A percentile compares a stretch with the other conserved stretches of the same genome.
Evolutionary conservation across 2,329 filamentous ascomycete species (phyloP).

Genomic region (Ceratocystis harringtonii): DNA sequence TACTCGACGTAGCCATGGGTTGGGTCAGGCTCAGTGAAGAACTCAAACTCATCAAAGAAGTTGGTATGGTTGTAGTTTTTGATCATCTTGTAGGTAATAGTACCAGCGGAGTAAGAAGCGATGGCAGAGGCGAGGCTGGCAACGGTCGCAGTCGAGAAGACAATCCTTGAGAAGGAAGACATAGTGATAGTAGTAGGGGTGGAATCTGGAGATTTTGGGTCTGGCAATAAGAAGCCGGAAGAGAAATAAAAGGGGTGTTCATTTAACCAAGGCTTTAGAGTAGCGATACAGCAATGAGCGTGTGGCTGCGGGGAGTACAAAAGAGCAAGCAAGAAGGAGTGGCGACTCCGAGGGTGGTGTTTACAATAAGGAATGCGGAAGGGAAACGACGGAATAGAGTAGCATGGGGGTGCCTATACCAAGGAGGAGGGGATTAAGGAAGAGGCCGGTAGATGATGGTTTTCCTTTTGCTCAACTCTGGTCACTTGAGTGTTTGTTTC

Average conservation of each 20-base stretch:
- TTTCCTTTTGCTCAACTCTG: not conserved
- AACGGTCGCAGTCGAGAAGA: conserved; percentile 4
- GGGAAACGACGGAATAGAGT: not conserved
- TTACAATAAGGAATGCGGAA: not conserved
- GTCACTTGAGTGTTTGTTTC: not conserved
- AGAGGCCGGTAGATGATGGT: not conserved
- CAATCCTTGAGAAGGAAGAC: conserved; percentile 6
- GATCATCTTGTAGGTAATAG: conserved; percentile 29
- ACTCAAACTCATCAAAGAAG: conserved; percentile 42
- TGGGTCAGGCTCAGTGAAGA: conserved; percentile 47
- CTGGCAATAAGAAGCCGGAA: not conserved
- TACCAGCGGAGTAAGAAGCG: too few relatives aligned
- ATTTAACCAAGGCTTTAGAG: not conserved
- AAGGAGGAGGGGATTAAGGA: not conserved
- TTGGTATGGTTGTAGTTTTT: conserved; percentile 37
- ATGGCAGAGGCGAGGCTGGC: conserved; percentile 6
- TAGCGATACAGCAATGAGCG: not conserved
- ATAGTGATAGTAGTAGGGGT: not conserved
- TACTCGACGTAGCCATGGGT: conserved; percentile 65
- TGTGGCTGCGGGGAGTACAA: too few relatives aligned
- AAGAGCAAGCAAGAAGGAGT: not conserved
- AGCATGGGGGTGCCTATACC: not conserved
- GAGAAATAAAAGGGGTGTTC: not conserved
- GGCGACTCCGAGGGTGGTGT: not conserved
- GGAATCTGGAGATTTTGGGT: too few relatives aligned